Base-by-base conservation (phyloP, 176 grass and related monocot genomes). In the Otatea glauca region DNA sequence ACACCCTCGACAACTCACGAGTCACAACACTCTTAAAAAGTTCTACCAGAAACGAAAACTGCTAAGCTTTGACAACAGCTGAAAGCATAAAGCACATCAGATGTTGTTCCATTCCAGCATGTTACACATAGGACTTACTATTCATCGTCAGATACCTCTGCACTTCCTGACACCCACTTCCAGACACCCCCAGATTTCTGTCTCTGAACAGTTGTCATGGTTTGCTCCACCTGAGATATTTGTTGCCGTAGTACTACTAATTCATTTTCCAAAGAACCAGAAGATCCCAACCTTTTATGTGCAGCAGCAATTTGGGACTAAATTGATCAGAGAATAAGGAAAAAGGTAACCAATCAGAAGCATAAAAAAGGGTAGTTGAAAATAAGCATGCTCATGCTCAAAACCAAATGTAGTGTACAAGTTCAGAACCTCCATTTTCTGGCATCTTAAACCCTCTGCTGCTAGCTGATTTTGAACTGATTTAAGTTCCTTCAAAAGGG, bases 381-480 rank as follows among this genome's bases (percentile, higher is more conserved):
- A 80, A 87, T 25, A 85, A 73, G 25, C 13, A 44, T 67, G 6
- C 77, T 73, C 35, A 78, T 9, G 70, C 24, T 82, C n/a, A 37
- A 48, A 83, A 88, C 43, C 70, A 74, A 84, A 69, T 60, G 47
- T 39, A 16, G 68, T 70, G 37, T 39, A 65, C 25, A 90, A 73
- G 75, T 70, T 70, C 20, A 86, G 27, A 86, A 98, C 96, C 96
- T 94, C 93, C 29, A 98, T 85, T 70, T 96, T 96, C 65, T 88
- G 78, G 68, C 93, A 95, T 92, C 96, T 93, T 88, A 91, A 92
- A 82, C 91, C 92, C 81, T 98, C 96, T 27, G 93, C 83, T 20
- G 82, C 81, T 70, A 98, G 78, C 79, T 96, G 96, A 93, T 78
- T 74, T 92, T 94, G 88, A 72, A 98, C 89, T 65, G 96, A 98